A percentile compares a stretch with the other conserved stretches of the same genome.
Conservation (phyloP, 257 asterid species). For the Perilla frutescens region DNA sequence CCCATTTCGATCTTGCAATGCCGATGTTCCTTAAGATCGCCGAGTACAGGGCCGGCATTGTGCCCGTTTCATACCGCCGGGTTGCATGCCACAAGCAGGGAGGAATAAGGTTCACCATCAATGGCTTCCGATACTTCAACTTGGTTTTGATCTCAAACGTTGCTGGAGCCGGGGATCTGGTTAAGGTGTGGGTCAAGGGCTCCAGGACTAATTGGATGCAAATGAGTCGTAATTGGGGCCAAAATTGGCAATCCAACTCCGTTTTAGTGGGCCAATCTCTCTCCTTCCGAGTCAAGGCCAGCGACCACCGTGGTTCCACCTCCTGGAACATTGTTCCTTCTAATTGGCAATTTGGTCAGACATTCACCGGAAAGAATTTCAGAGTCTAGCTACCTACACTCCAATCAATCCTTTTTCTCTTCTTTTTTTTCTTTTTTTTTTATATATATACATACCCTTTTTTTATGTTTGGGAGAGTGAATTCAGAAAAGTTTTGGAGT, state of each 20-base stretch:
- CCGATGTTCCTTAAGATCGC: slow-evolving; percentile 81
- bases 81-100: slow-evolving; percentile 66
- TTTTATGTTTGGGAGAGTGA: slow-evolving; percentile 23
- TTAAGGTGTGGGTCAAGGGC: slow-evolving; percentile 67
- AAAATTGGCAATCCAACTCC: slow-evolving; percentile 71
- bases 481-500: slow-evolving; percentile 30
- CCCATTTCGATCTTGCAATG: slow-evolving; percentile 81
- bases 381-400: slow-evolving; percentile 30
- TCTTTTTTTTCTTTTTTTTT: neutral
- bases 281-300: slow-evolving; percentile 66
- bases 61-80: slow-evolving; percentile 70
- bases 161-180: slow-evolving; percentile 76
- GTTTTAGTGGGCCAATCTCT: slow-evolving; percentile 59
- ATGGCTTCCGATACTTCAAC: slow-evolving; percentile 76
- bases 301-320: slow-evolving; percentile 67
- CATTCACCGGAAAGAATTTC: slow-evolving; percentile 66
- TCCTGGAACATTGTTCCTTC: slow-evolving; percentile 69
- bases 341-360: slow-evolving; percentile 82
- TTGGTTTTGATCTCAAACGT: slow-evolving; percentile 67
- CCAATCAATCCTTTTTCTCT: neutral
- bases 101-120: slow-evolving; percentile 77
- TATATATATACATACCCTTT: neutral
- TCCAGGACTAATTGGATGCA: slow-evolving; percentile 65
- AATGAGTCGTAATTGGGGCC: slow-evolving; percentile 87
- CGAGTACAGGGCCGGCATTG: slow-evolving; percentile 73